Evolutionary conservation across 495 filamentous ascomycete genomes (phyloP), one percentile per base, ranked within the genome.

Genomic region (Physcia stellaris): DNA sequence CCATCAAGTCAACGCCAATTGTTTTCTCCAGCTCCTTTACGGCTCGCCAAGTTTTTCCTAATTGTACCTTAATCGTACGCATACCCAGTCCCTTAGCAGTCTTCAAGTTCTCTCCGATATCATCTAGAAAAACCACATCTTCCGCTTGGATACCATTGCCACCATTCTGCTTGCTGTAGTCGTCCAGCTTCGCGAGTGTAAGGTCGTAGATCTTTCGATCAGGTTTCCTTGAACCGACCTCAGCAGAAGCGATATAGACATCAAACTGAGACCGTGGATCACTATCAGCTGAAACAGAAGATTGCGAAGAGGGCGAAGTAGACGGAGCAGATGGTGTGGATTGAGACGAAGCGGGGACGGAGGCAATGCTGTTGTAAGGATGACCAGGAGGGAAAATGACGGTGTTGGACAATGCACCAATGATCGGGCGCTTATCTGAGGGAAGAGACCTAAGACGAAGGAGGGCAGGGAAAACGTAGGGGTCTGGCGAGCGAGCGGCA

Each of bases 21-120:
- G 74, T 42, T 43, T 58, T 56, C 54, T 84, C 79, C 45, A 84
- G 52, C 53, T 83, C 76, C 48, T 54, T 65, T 11, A 83, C 79
- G 9, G 87, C 88, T 58, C 85, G 75, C 61, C 71, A 75, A 4
- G 78, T 77, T 55, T 64, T 75, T 21, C 87, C 87, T 22, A 95
- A 61, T 6, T 68, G 62, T 2, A 96, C 90, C 53, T 80, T 92
- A 43, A 98, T 67, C 2, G 87, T 94, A 41, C 67, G 59, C 55
- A 96, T 79, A 19, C 90, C 90, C 9, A 74, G 55, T 37, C 60
- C 64, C 62, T 69, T 86, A 9, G 79, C 90, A 9, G 69, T 73
- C 62, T 86, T 88, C 48, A 95, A 56, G 55, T 98, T 98, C 63
- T 83, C 75, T 0, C 90, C 90, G 52, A 98, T 96, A 59, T 98